These are phyloP conservation scores for Scutellaria galericulata DNA, from an alignment of 257 asterid species.

Conservation along the genomic window DNA sequence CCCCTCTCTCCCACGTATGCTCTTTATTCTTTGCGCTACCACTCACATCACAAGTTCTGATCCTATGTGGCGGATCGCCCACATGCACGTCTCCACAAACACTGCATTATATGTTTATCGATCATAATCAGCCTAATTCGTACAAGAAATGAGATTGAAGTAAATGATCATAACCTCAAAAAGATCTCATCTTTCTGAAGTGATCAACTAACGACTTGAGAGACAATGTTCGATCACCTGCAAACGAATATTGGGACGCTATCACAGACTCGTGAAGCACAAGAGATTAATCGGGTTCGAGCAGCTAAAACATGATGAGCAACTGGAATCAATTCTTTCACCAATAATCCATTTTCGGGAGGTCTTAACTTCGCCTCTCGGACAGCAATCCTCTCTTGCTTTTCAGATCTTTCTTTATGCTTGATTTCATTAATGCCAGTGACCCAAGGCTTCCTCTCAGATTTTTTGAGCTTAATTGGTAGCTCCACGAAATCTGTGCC, in stretches of 20 bases:
- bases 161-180: not conserved
- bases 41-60: constrained; percentile 60
- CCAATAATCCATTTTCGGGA: constrained; percentile 75
- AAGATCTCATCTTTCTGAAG: not conserved
- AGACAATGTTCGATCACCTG: constrained; percentile 46
- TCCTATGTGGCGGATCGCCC: constrained; percentile 67
- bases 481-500: constrained; percentile 31
- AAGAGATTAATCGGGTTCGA: constrained; percentile 46
- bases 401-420: constrained; percentile 55
- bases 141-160: not conserved
- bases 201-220: constrained; percentile 1
- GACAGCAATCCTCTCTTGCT: constrained; percentile 46
- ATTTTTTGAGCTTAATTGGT: constrained; percentile 54
- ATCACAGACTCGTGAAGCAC: constrained; percentile 53
- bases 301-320: constrained; percentile 66
- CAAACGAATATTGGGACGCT: constrained; percentile 51
- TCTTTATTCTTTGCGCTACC: constrained; percentile 59
- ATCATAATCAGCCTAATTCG: constrained; percentile 6
- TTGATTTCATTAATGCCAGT: constrained; percentile 62
- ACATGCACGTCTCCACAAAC: constrained; percentile 74
- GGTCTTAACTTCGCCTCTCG: constrained; percentile 54
- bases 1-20: constrained; percentile 70
- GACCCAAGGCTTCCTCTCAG: constrained; percentile 70
- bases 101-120: constrained; percentile 38
- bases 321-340: constrained; percentile 64